Percentiles rank a stretch among this genome's conserved stretches.
These are phyloP conservation scores for Perkinsus marinus DNA, from an alignment of 169 alveolate species.

Conservation along the genomic window DNA sequence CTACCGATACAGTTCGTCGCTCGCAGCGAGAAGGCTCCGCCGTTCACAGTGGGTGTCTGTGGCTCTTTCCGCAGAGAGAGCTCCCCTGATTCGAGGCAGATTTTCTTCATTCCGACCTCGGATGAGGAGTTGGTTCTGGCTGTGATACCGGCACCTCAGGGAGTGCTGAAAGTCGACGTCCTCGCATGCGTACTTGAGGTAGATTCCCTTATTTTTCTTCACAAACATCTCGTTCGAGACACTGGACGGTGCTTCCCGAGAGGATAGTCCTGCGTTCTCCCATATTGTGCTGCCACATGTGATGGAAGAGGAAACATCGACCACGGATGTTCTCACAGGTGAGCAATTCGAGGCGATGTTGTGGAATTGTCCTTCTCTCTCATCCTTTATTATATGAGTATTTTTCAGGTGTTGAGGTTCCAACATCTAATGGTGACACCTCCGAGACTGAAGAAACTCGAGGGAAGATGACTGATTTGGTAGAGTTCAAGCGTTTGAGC, in stretches of 20 bases:
- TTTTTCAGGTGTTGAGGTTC: not conserved
- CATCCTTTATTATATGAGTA: too few relatives aligned
- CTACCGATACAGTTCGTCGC: not conserved
- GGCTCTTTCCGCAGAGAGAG: too few relatives aligned
- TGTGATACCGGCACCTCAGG: not conserved
- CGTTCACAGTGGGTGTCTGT: too few relatives aligned
- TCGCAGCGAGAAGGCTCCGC: not conserved
- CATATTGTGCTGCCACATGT: not conserved
- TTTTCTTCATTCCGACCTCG: not conserved
- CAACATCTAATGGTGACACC: not conserved
- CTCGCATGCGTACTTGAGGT: not conserved
- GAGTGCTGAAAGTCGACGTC: not conserved
- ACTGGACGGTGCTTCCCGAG: too few relatives aligned
- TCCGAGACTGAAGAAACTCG: not conserved
- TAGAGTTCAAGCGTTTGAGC: not conserved
- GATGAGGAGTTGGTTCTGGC: not conserved
- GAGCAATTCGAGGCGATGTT: too few relatives aligned
- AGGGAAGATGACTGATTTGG: not conserved
- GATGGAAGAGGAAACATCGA: not conserved
- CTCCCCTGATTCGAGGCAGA: not conserved
- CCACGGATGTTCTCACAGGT: not conserved
- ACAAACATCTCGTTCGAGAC: too few relatives aligned
- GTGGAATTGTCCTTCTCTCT: too few relatives aligned
- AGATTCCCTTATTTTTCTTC: not conserved
- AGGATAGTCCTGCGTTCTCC: not conserved